Conservation (phyloP, 495 filamentous ascomycete genomes). For the Trichoderma orchidacearum region DNA sequence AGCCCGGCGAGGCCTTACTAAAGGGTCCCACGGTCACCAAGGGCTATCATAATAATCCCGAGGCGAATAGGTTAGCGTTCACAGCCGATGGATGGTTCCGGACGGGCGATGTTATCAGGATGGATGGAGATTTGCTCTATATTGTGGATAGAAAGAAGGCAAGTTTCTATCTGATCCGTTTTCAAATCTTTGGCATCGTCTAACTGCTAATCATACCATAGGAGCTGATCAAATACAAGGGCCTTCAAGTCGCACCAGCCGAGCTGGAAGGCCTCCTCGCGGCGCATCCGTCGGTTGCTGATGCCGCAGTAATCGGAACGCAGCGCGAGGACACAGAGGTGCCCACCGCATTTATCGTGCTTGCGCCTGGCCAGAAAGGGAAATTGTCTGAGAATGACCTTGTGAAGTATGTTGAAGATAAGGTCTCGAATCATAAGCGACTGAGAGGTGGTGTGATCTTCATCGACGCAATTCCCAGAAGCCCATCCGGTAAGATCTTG, state of each 20-base stretch:
- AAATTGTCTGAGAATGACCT: slow-evolving; percentile 13
- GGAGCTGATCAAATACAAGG: slow-evolving; percentile 35
- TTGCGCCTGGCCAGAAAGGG: slow-evolving; percentile 6
- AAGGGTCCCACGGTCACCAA: slow-evolving; percentile 45
- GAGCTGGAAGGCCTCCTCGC: slow-evolving; percentile 67
- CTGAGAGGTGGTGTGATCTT: slow-evolving; percentile 67
- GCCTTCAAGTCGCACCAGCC: slow-evolving; percentile 65
- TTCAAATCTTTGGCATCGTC: neutral
- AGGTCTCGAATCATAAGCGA: slow-evolving; percentile 57
- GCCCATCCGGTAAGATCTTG: slow-evolving; percentile 68
- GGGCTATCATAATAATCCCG: slow-evolving; percentile 52
- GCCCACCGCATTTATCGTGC: slow-evolving; percentile 63
- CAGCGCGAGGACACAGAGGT: slow-evolving; percentile 56
- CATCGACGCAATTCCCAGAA: slow-evolving; percentile 69
- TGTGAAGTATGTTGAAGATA: slow-evolving; percentile 18
- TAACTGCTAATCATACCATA: neutral
- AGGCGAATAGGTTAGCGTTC: slow-evolving; percentile 47
- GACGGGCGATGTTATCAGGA: slow-evolving; percentile 52
- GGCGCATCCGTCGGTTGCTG: slow-evolving; percentile 52
- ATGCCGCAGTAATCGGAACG: slow-evolving; percentile 69
- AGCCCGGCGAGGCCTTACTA: slow-evolving; percentile 19
- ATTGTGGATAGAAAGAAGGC: slow-evolving; percentile 64
- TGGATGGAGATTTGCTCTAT: slow-evolving; percentile 33
- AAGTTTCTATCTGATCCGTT: neutral
- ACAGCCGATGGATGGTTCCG: slow-evolving; percentile 46